Percentiles rank a stretch among this genome's conserved stretches.
phyloP scores from a whole-genome alignment of 495 filamentous ascomycete genomes.

The Paragyromitra xinjiangensis region DNA sequence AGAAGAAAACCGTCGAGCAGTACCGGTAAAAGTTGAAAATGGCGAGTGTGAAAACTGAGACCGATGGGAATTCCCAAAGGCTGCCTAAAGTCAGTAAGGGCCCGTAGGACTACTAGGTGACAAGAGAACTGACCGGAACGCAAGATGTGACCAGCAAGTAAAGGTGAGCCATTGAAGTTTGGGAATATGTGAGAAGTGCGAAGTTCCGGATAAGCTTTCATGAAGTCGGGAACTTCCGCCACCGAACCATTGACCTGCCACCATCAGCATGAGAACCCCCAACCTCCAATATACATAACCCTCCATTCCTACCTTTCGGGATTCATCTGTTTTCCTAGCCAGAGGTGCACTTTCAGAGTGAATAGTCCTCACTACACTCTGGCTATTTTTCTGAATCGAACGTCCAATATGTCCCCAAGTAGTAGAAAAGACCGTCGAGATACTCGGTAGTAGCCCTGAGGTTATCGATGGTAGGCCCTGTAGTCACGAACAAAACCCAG shows the following conservation, averaged over 20 bases:
- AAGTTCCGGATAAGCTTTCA: constrained; percentile 43
- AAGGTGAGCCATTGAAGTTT: constrained; percentile 36
- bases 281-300: background rate
- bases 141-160: constrained; percentile 35
- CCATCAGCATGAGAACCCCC: background rate
- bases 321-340: background rate
- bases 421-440: constrained; percentile 37
- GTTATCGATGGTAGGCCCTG: constrained; percentile 46
- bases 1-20: constrained; percentile 39
- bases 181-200: constrained; percentile 32
- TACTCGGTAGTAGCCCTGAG: constrained; percentile 33
- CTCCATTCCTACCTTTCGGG: constrained; percentile 13
- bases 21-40: constrained; percentile 20
- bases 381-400: constrained; percentile 6
- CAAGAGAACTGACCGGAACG: constrained; percentile 35
- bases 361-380: constrained; percentile 11
- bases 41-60: constrained; percentile 6
- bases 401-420: constrained; percentile 34
- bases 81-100: constrained; percentile 17
- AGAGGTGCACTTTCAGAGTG: background rate
- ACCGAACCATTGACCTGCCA: constrained; percentile 31
- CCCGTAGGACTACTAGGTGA: background rate
- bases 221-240: constrained; percentile 41
- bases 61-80: constrained; percentile 17
- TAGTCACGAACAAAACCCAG: background rate